Conservation (phyloP, 345 rosid species). For the Euphorbia lathyris region DNA sequence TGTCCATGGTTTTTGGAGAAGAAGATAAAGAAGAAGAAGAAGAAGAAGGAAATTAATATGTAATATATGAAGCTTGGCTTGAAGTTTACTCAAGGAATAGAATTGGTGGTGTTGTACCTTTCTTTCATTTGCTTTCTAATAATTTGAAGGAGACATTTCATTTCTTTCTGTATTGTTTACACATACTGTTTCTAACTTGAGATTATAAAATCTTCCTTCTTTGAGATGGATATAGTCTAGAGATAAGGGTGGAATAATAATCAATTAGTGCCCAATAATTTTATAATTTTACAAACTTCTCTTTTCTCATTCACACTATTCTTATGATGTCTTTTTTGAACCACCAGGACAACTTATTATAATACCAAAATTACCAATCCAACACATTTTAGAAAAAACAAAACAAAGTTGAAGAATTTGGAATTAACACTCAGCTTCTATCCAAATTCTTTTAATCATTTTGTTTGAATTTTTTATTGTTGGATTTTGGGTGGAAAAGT, state of each 20-base stretch:
- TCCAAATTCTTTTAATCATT: too few species aligned
- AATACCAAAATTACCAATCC: too few species aligned
- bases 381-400: too few species aligned
- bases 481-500: neutral
- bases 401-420: too few species aligned
- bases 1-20: conserved; percentile 29
- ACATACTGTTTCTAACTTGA: too few species aligned
- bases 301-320: neutral
- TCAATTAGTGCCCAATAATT: too few species aligned
- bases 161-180: neutral
- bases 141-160: conserved; percentile 34
- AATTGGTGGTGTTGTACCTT: conserved; percentile 24
- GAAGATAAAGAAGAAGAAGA: conserved; percentile 1
- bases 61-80: conserved; percentile 8
- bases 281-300: neutral
- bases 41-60: neutral
- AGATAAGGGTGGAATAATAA: too few species aligned
- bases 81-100: conserved; percentile 30
- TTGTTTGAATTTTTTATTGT: neutral
- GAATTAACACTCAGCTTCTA: too few species aligned
- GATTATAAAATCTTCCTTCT: too few species aligned
- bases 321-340: too few species aligned
- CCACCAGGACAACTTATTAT: too few species aligned
- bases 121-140: conserved; percentile 17
- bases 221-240: too few species aligned